These are phyloP conservation scores for Cryptococcus amylolentus DNA, from an alignment of 1,284 basidiomycete species.

Conservation along the genomic window DNA sequence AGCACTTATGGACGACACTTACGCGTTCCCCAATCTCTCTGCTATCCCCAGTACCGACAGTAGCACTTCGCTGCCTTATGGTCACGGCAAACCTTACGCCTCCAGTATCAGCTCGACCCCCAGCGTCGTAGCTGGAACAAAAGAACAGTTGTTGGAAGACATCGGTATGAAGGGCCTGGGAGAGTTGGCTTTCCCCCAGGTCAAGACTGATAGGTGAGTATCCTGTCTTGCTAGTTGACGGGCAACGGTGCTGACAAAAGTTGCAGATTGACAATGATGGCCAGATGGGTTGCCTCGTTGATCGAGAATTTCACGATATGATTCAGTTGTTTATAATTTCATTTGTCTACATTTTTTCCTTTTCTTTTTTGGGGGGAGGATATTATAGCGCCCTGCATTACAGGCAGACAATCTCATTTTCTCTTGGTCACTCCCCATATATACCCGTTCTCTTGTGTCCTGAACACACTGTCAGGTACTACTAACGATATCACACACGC, in stretches of 20 bases:
- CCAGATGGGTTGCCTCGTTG: conserved; percentile 40
- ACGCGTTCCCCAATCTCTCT: conserved; percentile 28
- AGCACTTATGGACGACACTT: conserved; percentile 37
- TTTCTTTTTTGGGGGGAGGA: not conserved
- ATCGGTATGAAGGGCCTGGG: conserved; percentile 43
- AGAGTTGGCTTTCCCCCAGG: conserved; percentile 36
- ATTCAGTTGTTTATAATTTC: not conserved
- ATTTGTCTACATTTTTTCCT: not conserved
- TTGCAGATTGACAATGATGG: conserved; percentile 26
- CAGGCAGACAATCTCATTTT: too few relatives aligned
- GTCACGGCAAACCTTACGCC: conserved; percentile 14
- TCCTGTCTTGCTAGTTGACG: not conserved
- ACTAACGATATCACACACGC: too few relatives aligned
- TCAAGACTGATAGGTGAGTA: conserved; percentile 38
- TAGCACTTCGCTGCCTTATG: conserved; percentile 20
- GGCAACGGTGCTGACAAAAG: not conserved
- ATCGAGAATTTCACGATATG: conserved; percentile 39
- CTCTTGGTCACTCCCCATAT: too few relatives aligned
- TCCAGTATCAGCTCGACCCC: conserved; percentile 15
- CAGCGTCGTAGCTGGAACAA: conserved; percentile 8
- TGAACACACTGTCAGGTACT: too few relatives aligned
- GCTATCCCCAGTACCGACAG: conserved; percentile 8
- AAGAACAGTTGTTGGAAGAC: conserved; percentile 42
- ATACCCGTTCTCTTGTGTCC: too few relatives aligned
- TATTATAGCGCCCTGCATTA: too few relatives aligned